A percentile compares a stretch with the other conserved stretches of the same genome.
phyloP scores from a whole-genome alignment of 805 yeast genomes.

The Candida krabiensis region DNA sequence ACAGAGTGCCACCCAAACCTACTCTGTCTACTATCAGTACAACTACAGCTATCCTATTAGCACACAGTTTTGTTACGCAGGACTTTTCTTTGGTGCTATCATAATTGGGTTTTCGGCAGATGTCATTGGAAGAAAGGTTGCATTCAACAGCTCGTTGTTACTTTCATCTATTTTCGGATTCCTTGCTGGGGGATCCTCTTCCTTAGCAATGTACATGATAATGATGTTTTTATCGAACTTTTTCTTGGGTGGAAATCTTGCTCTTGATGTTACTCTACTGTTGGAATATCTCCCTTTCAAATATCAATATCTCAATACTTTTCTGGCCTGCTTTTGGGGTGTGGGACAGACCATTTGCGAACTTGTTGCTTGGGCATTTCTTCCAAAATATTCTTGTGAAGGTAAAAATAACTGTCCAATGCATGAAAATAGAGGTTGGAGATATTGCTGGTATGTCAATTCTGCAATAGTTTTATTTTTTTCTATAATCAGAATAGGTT shows the following conservation, averaged over 20 bases:
- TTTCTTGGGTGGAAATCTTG: slow-evolving; percentile 54
- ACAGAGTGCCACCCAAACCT: slow-evolving; percentile 42
- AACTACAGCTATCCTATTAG: slow-evolving; percentile 38
- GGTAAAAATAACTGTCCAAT: slow-evolving; percentile 39
- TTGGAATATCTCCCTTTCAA: slow-evolving; percentile 49
- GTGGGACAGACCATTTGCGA: slow-evolving; percentile 51
- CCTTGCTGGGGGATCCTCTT: slow-evolving; percentile 48
- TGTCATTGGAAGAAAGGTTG: slow-evolving; percentile 48
- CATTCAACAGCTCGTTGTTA: slow-evolving; percentile 47
- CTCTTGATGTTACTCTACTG: slow-evolving; percentile 48
- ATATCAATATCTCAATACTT: slow-evolving; percentile 48
- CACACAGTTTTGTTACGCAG: slow-evolving; percentile 45
- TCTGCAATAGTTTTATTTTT: slow-evolving; percentile 46
- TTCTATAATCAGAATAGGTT: slow-evolving; percentile 42
- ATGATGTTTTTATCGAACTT: slow-evolving; percentile 41
- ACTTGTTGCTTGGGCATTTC: slow-evolving; percentile 48
- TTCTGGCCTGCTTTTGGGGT: slow-evolving; percentile 56
- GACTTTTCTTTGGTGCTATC: slow-evolving; percentile 49
- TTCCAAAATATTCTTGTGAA: slow-evolving; percentile 45
- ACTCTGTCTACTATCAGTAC: slow-evolving; percentile 42
- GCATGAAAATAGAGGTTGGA: slow-evolving; percentile 50
- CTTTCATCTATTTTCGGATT: slow-evolving; percentile 46
- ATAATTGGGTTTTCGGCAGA: slow-evolving; percentile 55
- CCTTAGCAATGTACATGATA: slow-evolving; percentile 45
- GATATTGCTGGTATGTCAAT: slow-evolving; percentile 48